A percentile compares a stretch with the other conserved stretches of the same genome.
These are phyloP conservation scores for Apiotrichum akiyoshidainum DNA, from an alignment of 1,284 basidiomycete genomes.

Conservation along the genomic window DNA sequence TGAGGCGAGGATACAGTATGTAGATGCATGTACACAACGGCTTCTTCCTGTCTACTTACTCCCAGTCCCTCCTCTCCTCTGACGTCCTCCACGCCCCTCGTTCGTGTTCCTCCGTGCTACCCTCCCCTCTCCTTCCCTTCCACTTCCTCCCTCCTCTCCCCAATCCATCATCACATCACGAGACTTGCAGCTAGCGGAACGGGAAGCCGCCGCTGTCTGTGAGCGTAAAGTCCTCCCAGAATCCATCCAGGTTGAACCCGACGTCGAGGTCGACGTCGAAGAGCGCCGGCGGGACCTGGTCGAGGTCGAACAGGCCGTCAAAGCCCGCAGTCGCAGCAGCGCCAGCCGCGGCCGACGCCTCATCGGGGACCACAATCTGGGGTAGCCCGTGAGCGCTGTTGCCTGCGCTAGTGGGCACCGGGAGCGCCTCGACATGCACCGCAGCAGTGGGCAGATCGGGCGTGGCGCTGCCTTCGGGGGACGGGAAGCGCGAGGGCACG, in stretches of 20 bases:
- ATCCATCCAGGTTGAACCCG: conserved; percentile 44
- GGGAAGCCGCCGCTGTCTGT: conserved; percentile 45
- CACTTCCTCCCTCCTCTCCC: neutral
- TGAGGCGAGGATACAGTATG: neutral
- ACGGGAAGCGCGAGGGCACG: conserved; percentile 43
- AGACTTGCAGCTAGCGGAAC: conserved; percentile 25
- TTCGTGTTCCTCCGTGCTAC: neutral
- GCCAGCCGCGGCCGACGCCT: neutral
- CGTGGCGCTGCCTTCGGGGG: conserved; percentile 29
- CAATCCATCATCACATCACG: neutral
- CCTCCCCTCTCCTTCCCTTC: neutral
- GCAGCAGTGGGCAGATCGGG: neutral
- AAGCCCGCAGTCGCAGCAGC: neutral
- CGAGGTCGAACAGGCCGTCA: conserved; percentile 14
- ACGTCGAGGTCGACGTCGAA: conserved; percentile 43
- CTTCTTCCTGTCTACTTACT: neutral
- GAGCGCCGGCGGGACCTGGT: conserved; percentile 20
- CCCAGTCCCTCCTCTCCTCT: no score
- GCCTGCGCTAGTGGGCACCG: neutral
- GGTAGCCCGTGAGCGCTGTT: no score
- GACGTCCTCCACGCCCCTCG: neutral
- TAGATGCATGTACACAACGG: neutral
- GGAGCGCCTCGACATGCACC: neutral
- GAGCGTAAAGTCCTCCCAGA: conserved; percentile 47
- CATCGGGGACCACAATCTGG: no score